Evolutionary conservation across 2,329 filamentous ascomycete genomes (phyloP).

Genomic region (Corynespora cassiicola): DNA sequence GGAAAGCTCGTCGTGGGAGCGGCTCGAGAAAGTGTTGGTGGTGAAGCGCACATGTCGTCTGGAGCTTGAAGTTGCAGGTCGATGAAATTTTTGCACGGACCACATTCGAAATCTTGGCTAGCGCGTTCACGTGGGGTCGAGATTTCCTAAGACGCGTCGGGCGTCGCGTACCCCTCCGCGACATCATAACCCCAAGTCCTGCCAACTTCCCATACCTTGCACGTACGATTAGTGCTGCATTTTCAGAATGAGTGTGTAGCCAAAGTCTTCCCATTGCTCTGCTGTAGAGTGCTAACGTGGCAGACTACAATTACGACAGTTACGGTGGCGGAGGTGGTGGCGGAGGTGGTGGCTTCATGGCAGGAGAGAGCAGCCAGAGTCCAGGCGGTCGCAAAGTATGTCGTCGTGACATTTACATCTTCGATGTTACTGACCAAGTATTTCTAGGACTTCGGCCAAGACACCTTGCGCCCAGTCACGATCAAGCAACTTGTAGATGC

Average conservation of each 20-base stretch:
- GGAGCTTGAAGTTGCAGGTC: slow-evolving; percentile 7
- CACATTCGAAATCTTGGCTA: slow-evolving; percentile 33
- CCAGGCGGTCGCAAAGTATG: slow-evolving; percentile 44
- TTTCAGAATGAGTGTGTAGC: too few species aligned
- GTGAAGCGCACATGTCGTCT: not conserved
- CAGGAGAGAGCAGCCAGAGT: slow-evolving; percentile 56
- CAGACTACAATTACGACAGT: slow-evolving; percentile 50
- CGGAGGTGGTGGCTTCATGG: slow-evolving; percentile 68
- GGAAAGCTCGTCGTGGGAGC: slow-evolving; percentile 13
- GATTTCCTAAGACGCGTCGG: slow-evolving; percentile 22
- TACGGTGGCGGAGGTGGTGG: slow-evolving; percentile 61
- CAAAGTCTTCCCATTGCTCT: too few species aligned
- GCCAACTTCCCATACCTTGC: too few species aligned
- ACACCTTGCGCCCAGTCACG: slow-evolving; percentile 90
- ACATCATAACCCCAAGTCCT: slow-evolving; percentile 7
- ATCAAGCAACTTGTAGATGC: slow-evolving; percentile 93
- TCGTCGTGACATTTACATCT: not conserved
- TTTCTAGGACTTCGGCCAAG: slow-evolving; percentile 70
- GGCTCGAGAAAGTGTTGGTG: slow-evolving; percentile 9
- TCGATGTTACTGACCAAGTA: not conserved
- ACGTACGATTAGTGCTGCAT: too few species aligned
- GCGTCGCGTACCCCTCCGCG: slow-evolving; percentile 34
- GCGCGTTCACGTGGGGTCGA: slow-evolving; percentile 31
- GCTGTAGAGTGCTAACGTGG: slow-evolving; percentile 20
- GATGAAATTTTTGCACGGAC: slow-evolving; percentile 31